These are phyloP conservation scores for Clarireedia hainanense DNA, from an alignment of 2,329 filamentous ascomycete genomes.

Conservation along the genomic window DNA sequence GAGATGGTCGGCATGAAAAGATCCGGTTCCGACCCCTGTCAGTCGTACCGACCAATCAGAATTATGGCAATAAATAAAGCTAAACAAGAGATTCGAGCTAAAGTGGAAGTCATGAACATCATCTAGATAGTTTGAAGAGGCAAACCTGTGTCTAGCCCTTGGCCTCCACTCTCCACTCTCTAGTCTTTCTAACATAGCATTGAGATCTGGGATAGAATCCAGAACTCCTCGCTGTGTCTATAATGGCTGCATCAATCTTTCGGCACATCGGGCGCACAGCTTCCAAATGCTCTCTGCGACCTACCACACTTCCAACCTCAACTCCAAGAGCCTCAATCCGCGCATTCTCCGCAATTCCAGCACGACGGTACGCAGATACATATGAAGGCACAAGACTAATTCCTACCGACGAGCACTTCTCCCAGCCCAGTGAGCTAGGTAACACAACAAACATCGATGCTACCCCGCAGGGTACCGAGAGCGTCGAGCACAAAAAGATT, in stretches of 20 bases:
- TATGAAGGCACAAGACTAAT: constrained; percentile 41
- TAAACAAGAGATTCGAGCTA: constrained; percentile 7
- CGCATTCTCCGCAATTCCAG: constrained; percentile 56
- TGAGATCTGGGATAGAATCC: constrained; percentile 20
- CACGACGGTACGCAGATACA: constrained; percentile 55
- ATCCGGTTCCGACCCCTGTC: constrained; percentile 4
- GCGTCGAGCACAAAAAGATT: constrained; percentile 67
- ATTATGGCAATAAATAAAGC: not conserved
- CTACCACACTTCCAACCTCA: constrained; percentile 27
- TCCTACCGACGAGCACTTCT: constrained; percentile 58
- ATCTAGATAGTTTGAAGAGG: constrained; percentile 11
- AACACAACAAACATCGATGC: constrained; percentile 28
- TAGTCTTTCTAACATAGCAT: constrained; percentile 16
- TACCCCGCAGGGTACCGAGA: constrained; percentile 34
- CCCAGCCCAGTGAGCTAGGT: constrained; percentile 39
- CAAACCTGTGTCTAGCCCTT: not conserved
- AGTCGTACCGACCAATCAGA: not conserved
- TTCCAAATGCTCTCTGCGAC: constrained; percentile 55
- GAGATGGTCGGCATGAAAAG: constrained; percentile 4
- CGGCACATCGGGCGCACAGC: constrained; percentile 65
- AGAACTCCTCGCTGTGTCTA: constrained; percentile 25
- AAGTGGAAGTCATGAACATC: constrained; percentile 18
- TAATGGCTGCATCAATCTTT: constrained; percentile 66
- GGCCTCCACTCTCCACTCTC: constrained; percentile 11
- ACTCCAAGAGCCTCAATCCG: constrained; percentile 38